Evolutionary conservation across 2,329 filamentous ascomycete genomes (phyloP).

Genomic region (Fusarium metavorans): DNA sequence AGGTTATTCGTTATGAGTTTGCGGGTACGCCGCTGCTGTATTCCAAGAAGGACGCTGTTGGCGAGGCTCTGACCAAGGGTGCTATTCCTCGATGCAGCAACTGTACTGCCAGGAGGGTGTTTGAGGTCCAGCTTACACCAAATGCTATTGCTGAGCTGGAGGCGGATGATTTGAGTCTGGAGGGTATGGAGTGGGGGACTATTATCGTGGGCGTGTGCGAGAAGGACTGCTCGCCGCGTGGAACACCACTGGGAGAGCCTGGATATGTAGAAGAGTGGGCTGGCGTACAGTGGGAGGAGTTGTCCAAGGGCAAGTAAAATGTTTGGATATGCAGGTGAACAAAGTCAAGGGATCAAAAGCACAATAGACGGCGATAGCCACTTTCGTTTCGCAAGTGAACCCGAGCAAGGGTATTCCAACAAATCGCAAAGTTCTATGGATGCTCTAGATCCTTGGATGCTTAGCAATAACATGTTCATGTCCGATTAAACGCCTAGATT

Average conservation of each 20-base stretch:
- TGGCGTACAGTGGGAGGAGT: constrained; percentile 98
- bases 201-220: constrained; percentile 88
- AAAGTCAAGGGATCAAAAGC: constrained; percentile 21
- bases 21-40: constrained; percentile 82
- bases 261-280: constrained; percentile 95
- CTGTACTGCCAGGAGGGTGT: constrained; percentile 81
- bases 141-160: constrained; percentile 92
- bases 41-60: constrained; percentile 80
- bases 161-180: constrained; percentile 74
- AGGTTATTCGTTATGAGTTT: constrained; percentile 85
- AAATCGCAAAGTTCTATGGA: constrained; percentile 47
- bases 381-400: constrained; percentile 14
- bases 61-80: constrained; percentile 66
- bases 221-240: constrained; percentile 77
- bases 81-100: constrained; percentile 80
- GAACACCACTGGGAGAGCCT: constrained; percentile 69
- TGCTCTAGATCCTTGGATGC: constrained; percentile 48
- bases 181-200: constrained; percentile 99
- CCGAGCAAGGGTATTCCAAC: constrained; percentile 35
- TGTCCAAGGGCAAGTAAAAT: constrained; percentile 54
- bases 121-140: constrained; percentile 93
- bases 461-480: constrained; percentile 53
- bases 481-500: constrained; percentile 53
- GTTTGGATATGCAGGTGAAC: not conserved
- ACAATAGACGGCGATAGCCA: constrained; percentile 6